Percentiles rank a stretch among this genome's conserved stretches.
Evolutionary conservation across 1,284 basidiomycete species (phyloP).

Genomic region (Sanghuangporus sanghuang): DNA sequence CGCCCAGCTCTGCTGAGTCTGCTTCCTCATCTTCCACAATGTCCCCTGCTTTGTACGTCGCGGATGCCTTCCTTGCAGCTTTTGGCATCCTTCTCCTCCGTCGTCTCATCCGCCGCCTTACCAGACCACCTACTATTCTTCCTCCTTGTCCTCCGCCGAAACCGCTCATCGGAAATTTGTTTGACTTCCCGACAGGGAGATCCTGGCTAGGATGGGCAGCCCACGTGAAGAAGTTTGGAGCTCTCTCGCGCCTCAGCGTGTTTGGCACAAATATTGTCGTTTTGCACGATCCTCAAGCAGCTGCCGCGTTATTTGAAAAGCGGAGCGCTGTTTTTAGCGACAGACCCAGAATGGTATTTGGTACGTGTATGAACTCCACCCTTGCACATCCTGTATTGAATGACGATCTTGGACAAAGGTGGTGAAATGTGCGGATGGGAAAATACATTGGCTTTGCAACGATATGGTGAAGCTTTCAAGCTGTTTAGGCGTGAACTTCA

Average conservation of each 20-base stretch:
- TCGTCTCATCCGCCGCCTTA: background rate
- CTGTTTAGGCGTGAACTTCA: conserved; percentile 12
- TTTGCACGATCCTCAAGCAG: conserved; percentile 7
- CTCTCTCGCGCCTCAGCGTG: conserved; percentile 5
- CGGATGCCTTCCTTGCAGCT: conserved; percentile 7
- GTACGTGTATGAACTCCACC: background rate
- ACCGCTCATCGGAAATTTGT: conserved; percentile 16
- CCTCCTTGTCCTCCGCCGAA: conserved; percentile 13
- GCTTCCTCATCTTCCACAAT: background rate
- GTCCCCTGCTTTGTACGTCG: background rate
- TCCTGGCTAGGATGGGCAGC: conserved; percentile 15
- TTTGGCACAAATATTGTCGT: conserved; percentile 17
- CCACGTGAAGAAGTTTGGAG: conserved; percentile 13
- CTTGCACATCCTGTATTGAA: background rate
- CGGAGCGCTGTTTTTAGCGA: conserved; percentile 15
- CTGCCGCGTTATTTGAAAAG: conserved; percentile 14
- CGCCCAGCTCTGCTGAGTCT: background rate
- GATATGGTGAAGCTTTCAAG: conserved; percentile 11
- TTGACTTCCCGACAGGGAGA: conserved; percentile 12
- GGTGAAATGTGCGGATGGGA: conserved; percentile 16
- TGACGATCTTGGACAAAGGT: background rate
- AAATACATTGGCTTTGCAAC: conserved; percentile 15
- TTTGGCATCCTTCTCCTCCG: conserved; percentile 2
- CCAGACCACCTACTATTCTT: background rate
- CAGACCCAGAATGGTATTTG: conserved; percentile 14